Base-by-base conservation (phyloP, 2,329 filamentous ascomycete species). In the Microsporum audouinii region DNA sequence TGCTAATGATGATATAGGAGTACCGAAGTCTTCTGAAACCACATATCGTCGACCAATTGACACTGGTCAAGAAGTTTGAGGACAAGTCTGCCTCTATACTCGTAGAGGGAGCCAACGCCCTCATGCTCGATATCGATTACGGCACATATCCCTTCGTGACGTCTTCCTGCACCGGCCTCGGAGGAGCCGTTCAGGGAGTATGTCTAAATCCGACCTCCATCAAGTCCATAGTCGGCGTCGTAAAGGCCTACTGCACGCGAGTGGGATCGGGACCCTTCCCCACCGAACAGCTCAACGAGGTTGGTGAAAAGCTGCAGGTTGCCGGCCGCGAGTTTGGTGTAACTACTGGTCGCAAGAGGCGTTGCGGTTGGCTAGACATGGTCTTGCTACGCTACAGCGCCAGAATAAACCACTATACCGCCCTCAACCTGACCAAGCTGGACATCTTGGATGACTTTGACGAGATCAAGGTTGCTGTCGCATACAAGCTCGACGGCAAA, bases 281-380 rank as follows among this genome's bases (percentile, higher is more conserved):
- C 1, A 83, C 80, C 8, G 84, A 86, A 69, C 81, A 84, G 68
- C 71, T 82, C 60, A 83, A 84, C 70, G 76, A 77, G 58, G 68
- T 75, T 33, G 83, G 83, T 65, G 80, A 84, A 39, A 82, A 79
- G 68, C 75, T 85, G 34, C 82, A 85, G 67, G 68, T 70, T 51
- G 71, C 82, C 38, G 83, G 83, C 53, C 77, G 77, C 61, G 83
- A 85, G 63, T 74, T 76, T 59, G 75, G 84, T 63, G 80, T 82
- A 49, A 83, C 80, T 1, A 86, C 84, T 4, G 84, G 84, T 59
- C 80, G 84, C 57, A 80, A 78, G 67, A 79, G 84, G 41, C 81
- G 84, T 63, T 86, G 84, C 66, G 84, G 84, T 58, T 86, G 83
- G 83, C 78, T 86, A 65, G 84, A 86, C 69, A 76, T 86, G 45